Percentiles rank a stretch among this genome's conserved stretches.
These are phyloP conservation scores for Strobilomyces echinocephalus DNA, from an alignment of 768 basidiomycete genomes.

Conservation along the genomic window DNA sequence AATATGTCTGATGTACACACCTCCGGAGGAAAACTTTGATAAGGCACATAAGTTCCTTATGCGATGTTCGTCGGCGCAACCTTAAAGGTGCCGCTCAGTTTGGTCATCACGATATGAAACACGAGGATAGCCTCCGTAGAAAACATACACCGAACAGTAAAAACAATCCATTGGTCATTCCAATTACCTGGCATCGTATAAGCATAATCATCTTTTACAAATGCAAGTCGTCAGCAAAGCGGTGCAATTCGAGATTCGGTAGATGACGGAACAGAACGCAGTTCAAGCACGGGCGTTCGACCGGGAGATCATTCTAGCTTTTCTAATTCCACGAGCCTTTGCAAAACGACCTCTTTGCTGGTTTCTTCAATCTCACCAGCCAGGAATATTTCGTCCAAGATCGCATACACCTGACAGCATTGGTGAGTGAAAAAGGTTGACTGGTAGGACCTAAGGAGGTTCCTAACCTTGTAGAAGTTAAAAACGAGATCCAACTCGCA, in stretches of 20 bases:
- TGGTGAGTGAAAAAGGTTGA: not conserved
- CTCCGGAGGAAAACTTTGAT: not conserved
- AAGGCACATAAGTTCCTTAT: no score
- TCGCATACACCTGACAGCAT: constrained; percentile 79
- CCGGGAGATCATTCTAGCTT: constrained; percentile 65
- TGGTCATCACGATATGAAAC: not conserved
- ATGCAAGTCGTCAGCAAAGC: constrained; percentile 9
- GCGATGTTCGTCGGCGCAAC: not conserved
- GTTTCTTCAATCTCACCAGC: constrained; percentile 99
- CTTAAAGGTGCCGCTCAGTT: not conserved
- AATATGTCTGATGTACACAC: constrained; percentile 5
- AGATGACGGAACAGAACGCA: constrained; percentile 4
- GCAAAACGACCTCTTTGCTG: constrained; percentile 91
- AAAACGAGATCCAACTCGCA: constrained; percentile 98
- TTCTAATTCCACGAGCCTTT: constrained; percentile 87
- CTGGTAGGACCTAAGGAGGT: not conserved
- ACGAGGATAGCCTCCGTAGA: not conserved
- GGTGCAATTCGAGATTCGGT: constrained; percentile 5
- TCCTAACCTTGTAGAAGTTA: constrained; percentile 90
- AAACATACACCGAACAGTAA: not conserved
- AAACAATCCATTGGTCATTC: not conserved
- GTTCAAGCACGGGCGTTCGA: constrained; percentile 7
- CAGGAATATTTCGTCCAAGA: constrained; percentile 96
- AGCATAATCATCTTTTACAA: constrained; percentile 1
- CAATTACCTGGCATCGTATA: not conserved